phyloP scores from a whole-genome alignment of 257 asterid genomes.

The Solanum virginianum region DNA sequence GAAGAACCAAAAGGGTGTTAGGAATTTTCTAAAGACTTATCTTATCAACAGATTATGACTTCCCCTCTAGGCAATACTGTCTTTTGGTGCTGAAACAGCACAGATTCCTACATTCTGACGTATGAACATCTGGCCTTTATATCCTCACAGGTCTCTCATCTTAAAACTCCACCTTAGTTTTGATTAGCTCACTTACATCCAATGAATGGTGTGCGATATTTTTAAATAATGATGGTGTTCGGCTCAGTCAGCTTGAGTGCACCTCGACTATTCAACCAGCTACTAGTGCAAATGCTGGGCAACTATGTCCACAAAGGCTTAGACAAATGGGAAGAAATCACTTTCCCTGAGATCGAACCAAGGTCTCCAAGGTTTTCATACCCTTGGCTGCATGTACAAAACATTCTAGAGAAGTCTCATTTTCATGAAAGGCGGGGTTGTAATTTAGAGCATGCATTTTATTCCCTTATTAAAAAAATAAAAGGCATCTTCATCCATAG shows the following conservation, averaged over 20 bases:
- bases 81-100: not conserved
- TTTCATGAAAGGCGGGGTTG: not conserved
- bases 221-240: not conserved
- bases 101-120: not conserved
- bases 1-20: not conserved
- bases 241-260: not conserved
- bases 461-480: not conserved
- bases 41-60: not conserved
- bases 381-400: not conserved
- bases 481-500: not conserved
- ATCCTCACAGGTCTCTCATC: not conserved
- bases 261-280: not conserved
- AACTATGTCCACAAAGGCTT: not conserved
- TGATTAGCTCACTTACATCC: not conserved
- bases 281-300: not conserved
- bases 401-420: not conserved
- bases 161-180: not conserved
- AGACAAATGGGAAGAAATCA: not conserved
- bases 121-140: not conserved
- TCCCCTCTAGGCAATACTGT: not conserved
- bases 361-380: not conserved
- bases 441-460: not conserved
- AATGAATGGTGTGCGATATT: not conserved
- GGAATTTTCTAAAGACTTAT: not conserved
- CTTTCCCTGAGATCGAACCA: not conserved